Evolutionary conservation across 441 rosid species (phyloP).

Genomic region (Gossypium davidsonii): DNA sequence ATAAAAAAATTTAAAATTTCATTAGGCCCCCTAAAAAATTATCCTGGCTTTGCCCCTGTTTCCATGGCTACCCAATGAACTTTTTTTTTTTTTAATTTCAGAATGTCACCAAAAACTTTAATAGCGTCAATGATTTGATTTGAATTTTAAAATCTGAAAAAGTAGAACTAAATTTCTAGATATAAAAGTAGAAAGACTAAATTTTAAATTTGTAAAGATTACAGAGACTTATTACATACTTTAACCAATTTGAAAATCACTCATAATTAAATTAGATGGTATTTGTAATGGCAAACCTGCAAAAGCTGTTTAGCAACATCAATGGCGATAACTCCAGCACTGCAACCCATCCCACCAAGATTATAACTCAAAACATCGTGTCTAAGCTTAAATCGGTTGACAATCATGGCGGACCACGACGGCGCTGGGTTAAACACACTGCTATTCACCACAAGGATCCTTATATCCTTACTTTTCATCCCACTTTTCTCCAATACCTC

Average conservation of each 20-base stretch:
- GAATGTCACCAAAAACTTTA: too few species aligned
- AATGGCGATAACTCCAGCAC: conserved; percentile 56
- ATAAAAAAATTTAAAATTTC: too few species aligned
- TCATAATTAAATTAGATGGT: not conserved
- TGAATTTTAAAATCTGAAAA: too few species aligned
- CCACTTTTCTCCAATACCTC: conserved; percentile 22
- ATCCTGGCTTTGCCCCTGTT: too few species aligned
- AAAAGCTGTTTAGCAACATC: conserved; percentile 41
- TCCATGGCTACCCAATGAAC: too few species aligned
- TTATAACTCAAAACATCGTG: conserved; percentile 40
- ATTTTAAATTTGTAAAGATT: too few species aligned
- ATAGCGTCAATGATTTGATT: too few species aligned
- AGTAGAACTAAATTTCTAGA: too few species aligned
- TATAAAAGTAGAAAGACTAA: too few species aligned
- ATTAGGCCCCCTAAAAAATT: too few species aligned
- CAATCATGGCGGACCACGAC: conserved; percentile 39
- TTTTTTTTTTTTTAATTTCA: too few species aligned
- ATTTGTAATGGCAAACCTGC: conserved; percentile 25
- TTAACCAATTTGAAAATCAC: too few species aligned
- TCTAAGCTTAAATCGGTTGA: conserved; percentile 43
- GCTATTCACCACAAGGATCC: conserved; percentile 52
- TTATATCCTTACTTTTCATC: conserved; percentile 11
- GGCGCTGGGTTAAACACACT: conserved; percentile 50
- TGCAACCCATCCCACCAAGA: conserved; percentile 61
- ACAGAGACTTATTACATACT: accelerated